Evolutionary conservation across 2,329 filamentous ascomycete genomes (phyloP).

Genomic region (Clonostachys byssicola): DNA sequence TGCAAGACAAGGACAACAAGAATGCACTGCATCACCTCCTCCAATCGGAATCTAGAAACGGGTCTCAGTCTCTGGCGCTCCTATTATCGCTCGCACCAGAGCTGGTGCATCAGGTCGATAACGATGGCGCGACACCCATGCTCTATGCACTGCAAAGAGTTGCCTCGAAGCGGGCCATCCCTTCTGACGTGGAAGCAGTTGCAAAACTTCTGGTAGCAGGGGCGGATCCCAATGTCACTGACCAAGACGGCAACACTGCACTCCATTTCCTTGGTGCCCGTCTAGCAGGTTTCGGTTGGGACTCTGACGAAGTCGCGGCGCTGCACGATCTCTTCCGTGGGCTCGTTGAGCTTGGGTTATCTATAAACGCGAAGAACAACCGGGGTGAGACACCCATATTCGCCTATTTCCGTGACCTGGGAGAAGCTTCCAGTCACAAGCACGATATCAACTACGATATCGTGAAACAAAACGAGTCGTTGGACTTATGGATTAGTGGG

Average conservation of each 20-base stretch:
- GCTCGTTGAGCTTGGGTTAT: neutral
- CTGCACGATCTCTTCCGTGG: neutral
- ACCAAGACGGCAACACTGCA: neutral
- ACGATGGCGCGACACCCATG: neutral
- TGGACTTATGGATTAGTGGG: neutral
- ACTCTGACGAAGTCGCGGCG: neutral
- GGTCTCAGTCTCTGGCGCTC: too few relatives aligned
- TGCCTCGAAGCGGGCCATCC: too few relatives aligned
- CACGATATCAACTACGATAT: neutral
- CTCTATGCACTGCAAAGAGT: neutral
- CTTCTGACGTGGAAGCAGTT: neutral
- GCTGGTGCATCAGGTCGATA: neutral
- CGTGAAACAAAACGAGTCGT: neutral
- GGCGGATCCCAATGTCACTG: neutral
- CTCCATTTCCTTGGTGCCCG: too few relatives aligned
- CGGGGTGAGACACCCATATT: neutral
- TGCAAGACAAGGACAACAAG: neutral
- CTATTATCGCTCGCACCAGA: neutral
- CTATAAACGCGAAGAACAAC: neutral
- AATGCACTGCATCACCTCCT: neutral
- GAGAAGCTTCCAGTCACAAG: neutral
- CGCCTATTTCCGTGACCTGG: neutral
- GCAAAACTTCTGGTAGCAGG: neutral
- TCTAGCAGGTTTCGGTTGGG: too few relatives aligned
- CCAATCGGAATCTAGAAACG: too few relatives aligned